Base-by-base conservation (phyloP, 1,284 basidiomycete species). In the Ustilago crameri region DNA sequence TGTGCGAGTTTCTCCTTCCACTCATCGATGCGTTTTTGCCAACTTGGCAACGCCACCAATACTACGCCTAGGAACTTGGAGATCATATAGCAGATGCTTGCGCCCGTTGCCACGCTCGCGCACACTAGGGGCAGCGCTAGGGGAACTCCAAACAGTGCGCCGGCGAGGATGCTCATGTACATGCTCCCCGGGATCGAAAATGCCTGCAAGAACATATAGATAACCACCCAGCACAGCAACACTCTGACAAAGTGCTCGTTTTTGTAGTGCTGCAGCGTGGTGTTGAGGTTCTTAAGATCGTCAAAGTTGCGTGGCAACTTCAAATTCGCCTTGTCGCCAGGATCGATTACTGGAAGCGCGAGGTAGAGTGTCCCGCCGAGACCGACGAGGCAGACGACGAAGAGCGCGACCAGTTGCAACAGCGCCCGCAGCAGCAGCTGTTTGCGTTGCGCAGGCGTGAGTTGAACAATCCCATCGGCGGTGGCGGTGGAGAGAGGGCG, bases 121-220 rank as follows among this genome's bases (percentile, higher is more conserved):
- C 95, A 98, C 7, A 92, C 92, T n/a, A 98, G 87, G 1, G 93
- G 90, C 2, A 98, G 87, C 0, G 95, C 95, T 8, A 90, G 85
- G 1, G 92, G 85, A n/a, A 96, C 90, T 34, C 95, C 95, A 89
- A 94, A 98, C 7, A 98, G 90, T 0, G 95, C 95, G 30, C 95
- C 95, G 14, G 92, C 94, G 9, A 98, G 89, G 80, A 98, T 97
- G 50, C 93, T 93, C 63, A 98, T 89, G 83, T 98, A 98, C 95
- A 98, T 98, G 22, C 93, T 95, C 0, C 95, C 95, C 0, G 95
- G 95, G 5, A 98, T 88, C 2, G 93, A 94, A 84, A 98, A 98
- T 0, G 94, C 93, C 86, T 98, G 95, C 4, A 98, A 40, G 38
- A 97, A 98, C 72, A 98, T 88, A 84, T 96, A 97, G 1, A 93